Evolutionary conservation across 106 monocot species (phyloP).

Genomic region (Allium fistulosum): DNA sequence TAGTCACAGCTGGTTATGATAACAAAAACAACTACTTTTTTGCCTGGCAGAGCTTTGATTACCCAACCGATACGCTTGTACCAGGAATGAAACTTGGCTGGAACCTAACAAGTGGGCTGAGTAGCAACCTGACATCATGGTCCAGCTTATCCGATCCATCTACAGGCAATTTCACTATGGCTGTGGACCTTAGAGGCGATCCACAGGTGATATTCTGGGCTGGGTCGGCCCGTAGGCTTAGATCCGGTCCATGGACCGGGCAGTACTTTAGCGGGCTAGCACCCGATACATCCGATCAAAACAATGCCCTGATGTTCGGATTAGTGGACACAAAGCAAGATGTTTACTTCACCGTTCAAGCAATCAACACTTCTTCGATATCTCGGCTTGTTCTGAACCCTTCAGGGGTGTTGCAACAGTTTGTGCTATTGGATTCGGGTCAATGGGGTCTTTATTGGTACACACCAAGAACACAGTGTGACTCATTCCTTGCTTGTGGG

Average conservation of each 20-base stretch:
- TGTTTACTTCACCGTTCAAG: neutral
- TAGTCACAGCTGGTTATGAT: neutral
- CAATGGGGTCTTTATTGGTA: slow-evolving; percentile 28
- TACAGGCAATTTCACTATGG: slow-evolving; percentile 2
- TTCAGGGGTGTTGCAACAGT: slow-evolving; percentile 7
- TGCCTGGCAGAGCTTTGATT: slow-evolving; percentile 15
- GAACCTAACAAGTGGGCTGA: neutral
- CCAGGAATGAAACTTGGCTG: slow-evolving; percentile 16
- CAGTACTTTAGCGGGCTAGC: neutral
- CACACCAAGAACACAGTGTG: slow-evolving; percentile 23
- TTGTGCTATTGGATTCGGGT: neutral
- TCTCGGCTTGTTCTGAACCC: slow-evolving; percentile 10
- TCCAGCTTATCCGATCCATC: slow-evolving; percentile 8
- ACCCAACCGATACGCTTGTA: slow-evolving; percentile 11
- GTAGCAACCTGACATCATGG: slow-evolving; percentile 8
- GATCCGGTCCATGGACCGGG: slow-evolving; percentile 12
- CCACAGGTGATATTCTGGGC: slow-evolving; percentile 3
- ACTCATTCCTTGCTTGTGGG: slow-evolving; percentile 27
- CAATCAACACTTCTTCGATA: neutral
- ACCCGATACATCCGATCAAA: neutral
- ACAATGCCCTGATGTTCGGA: neutral
- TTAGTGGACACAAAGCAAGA: slow-evolving; percentile 6
- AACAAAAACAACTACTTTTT: neutral
- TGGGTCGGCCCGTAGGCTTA: neutral
- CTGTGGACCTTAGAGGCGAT: slow-evolving; percentile 1